A percentile compares a stretch with the other conserved stretches of the same genome.
phyloP scores from a whole-genome alignment of 768 basidiomycete genomes.

The Podaxis pistillaris region DNA sequence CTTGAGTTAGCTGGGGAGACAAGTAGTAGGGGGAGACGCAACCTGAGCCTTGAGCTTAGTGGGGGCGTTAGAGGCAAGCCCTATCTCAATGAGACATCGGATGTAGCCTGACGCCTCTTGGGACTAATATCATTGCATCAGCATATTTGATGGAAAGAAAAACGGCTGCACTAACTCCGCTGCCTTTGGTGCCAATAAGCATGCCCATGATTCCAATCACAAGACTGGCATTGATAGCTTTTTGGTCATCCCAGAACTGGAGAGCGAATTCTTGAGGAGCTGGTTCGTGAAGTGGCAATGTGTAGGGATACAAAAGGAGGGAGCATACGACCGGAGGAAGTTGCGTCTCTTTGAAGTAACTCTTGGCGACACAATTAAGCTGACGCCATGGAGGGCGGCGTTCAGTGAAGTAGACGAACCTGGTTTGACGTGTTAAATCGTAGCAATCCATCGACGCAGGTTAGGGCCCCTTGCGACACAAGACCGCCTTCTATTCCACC shows the following conservation, averaged over 20 bases:
- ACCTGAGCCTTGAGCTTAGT: conserved; percentile 86
- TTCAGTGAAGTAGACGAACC: conserved; percentile 41
- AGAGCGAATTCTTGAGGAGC: conserved; percentile 90
- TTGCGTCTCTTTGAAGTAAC: conserved; percentile 92
- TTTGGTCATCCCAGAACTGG: conserved; percentile 96
- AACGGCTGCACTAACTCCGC: conserved; percentile 43
- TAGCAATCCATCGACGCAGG: conserved; percentile 82
- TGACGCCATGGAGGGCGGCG: background rate
- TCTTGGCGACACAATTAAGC: conserved; percentile 46
- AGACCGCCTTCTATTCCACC: conserved; percentile 91
- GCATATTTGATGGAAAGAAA: background rate
- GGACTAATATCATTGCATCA: conserved; percentile 36
- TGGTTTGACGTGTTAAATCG: conserved; percentile 95
- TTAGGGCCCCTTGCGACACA: conserved; percentile 81
- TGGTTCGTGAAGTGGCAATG: conserved; percentile 50
- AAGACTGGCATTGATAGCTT: conserved; percentile 75
- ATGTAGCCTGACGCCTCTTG: conserved; percentile 57
- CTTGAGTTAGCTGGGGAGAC: conserved; percentile 13
- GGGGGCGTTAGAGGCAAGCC: conserved; percentile 92
- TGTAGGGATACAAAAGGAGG: conserved; percentile 69
- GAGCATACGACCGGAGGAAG: conserved; percentile 66
- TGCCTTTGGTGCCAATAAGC: conserved; percentile 73
- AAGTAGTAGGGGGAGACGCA: conserved; percentile 10
- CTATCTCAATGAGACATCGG: conserved; percentile 83
- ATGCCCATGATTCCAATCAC: conserved; percentile 84